Evolutionary conservation across 306 rosid species (phyloP).

Genomic region (Lagenaria siceraria): DNA sequence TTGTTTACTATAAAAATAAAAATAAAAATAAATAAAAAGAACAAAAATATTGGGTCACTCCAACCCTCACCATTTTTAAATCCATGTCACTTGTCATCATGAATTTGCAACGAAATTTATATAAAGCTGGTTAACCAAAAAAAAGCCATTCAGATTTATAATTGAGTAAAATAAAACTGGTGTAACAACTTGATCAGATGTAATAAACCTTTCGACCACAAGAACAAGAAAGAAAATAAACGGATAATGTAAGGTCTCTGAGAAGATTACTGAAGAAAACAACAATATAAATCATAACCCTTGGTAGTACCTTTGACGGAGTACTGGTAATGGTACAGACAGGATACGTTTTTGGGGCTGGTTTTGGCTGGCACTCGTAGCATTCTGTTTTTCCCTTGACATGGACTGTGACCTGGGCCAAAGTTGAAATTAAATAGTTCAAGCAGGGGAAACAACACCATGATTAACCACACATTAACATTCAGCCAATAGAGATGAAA

Average conservation of each 20-base stretch:
- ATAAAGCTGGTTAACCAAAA: neutral
- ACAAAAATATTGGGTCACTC: neutral
- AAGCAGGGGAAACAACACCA: constrained; percentile 10
- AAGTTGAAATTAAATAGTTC: constrained; percentile 7
- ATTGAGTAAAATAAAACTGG: neutral
- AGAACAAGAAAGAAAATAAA: neutral
- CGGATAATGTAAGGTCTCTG: neutral
- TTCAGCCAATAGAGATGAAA: neutral
- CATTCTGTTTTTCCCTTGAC: constrained; percentile 94
- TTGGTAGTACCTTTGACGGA: constrained; percentile 71
- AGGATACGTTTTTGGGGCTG: constrained; percentile 95
- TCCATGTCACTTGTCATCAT: neutral
- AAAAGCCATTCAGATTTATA: neutral
- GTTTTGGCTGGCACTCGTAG: constrained; percentile 97
- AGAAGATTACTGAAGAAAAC: constrained; percentile 1
- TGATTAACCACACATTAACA: neutral
- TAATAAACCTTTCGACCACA: neutral
- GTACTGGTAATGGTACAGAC: constrained; percentile 98
- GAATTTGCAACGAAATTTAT: neutral
- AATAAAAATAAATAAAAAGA: too few relatives aligned
- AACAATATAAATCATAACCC: neutral
- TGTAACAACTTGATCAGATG: neutral
- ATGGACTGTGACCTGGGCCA: constrained; percentile 86
- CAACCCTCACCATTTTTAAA: neutral
- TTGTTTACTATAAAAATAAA: too few relatives aligned